Base-by-base conservation (phyloP, 2,329 filamentous ascomycete species). In the Pseudocercospora vitis region DNA sequence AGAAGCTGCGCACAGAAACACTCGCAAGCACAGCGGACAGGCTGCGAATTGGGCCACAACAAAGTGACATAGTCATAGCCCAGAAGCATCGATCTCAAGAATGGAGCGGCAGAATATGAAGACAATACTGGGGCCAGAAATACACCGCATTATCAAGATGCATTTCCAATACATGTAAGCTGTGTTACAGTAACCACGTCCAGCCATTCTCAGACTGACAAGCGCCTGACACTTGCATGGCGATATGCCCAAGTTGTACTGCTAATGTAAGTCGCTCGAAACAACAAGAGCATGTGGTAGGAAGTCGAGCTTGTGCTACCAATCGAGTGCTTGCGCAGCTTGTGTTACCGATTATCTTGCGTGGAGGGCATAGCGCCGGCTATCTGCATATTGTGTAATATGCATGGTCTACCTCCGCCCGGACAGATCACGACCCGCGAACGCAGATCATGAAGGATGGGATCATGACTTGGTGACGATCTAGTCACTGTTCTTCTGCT, bases 91-190 rank as follows among this genome's bases (percentile, higher is more conserved):
- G n/a, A n/a, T n/a, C n/a, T n/a, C n/a, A n/a, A n/a, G n/a, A n/a
- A n/a, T n/a, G n/a, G n/a, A n/a, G n/a, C n/a, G n/a, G n/a, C n/a
- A n/a, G n/a, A n/a, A n/a, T n/a, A n/a, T n/a, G n/a, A n/a, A n/a
- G n/a, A n/a, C n/a, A n/a, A n/a, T n/a, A n/a, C n/a, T 29, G 42
- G 26, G n/a, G 12, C 24, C 42, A 19, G 7, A 19, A 45, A 5
- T 14, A 16, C 42, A 44, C 42, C 26, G 19, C 21, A 14, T 45
- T 45, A 31, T 45, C 42, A 44, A 6, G 21, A 45, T 45, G 42
- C 29, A 45, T 45, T 45, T 23, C 42, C 42, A 45, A 45, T 45
- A 45, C 42, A 45, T 16, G 42, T 14, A 45, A 12, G 42, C 18
- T 9, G 42, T 45, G 42, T 24, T 45, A 31, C 24, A 19, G 21